phyloP scores from a whole-genome alignment of 495 filamentous ascomycete genomes.

The Sphaerosporella brunnea region DNA sequence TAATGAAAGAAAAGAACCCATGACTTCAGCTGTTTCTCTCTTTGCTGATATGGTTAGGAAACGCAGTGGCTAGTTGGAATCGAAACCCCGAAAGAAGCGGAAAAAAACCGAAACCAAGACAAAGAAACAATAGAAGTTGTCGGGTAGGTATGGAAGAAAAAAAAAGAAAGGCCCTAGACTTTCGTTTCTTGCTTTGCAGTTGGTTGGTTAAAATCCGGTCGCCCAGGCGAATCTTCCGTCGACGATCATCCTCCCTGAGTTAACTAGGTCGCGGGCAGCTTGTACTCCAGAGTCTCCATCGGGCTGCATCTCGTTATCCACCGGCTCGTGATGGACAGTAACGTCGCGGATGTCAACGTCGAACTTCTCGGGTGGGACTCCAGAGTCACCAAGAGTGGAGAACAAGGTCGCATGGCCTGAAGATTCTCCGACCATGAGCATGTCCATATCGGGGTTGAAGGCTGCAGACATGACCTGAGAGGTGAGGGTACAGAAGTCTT shows the following conservation, averaged over 20 bases:
- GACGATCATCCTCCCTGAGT: constrained; percentile 8
- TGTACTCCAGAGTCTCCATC: constrained; percentile 5
- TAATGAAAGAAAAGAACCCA: too few relatives aligned
- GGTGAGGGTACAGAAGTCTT: constrained; percentile 35
- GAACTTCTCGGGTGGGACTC: not conserved
- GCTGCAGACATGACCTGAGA: constrained; percentile 33
- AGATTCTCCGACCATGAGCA: constrained; percentile 20
- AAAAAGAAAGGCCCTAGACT: too few relatives aligned
- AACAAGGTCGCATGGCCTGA: constrained; percentile 19
- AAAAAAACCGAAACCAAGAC: too few relatives aligned
- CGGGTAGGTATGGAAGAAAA: too few relatives aligned
- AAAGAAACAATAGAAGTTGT: too few relatives aligned
- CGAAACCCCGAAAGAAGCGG: too few relatives aligned
- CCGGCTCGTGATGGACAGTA: constrained; percentile 1
- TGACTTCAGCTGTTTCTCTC: too few relatives aligned
- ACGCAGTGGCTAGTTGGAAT: too few relatives aligned
- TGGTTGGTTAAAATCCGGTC: not conserved
- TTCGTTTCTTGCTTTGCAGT: too few relatives aligned
- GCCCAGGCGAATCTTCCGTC: constrained; percentile 11
- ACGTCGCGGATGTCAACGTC: constrained; percentile 13
- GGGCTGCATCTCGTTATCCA: not conserved
- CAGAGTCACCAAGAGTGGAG: constrained; percentile 7
- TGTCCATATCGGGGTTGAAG: constrained; percentile 16
- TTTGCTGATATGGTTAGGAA: too few relatives aligned
- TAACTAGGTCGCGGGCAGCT: constrained; percentile 10